Conservation (phyloP, 257 asterid species). For the Striga asiatica region DNA sequence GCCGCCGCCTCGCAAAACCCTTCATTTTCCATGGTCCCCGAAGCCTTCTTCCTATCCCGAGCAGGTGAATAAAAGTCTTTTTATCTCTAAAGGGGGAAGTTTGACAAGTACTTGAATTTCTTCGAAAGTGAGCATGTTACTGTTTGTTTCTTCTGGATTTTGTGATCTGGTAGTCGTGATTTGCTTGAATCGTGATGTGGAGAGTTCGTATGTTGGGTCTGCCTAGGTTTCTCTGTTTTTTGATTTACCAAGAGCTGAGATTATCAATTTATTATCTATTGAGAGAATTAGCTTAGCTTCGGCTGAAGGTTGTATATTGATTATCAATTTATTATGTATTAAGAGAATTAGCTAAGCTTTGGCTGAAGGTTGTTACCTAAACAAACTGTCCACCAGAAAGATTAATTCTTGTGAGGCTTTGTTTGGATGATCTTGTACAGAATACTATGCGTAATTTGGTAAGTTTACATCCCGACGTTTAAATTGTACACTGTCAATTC, state of each 20-base stretch:
- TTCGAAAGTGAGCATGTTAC: neutral
- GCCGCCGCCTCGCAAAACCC: slow-evolving; percentile 55
- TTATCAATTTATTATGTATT: neutral
- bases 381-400: too few relatives aligned
- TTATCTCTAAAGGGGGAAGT: neutral
- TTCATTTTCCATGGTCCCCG: slow-evolving; percentile 38
- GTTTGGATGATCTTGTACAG: too few relatives aligned
- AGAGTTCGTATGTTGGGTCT: neutral
- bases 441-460: too few relatives aligned
- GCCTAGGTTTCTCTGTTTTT: neutral
- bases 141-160: neutral
- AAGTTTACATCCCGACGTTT: too few relatives aligned
- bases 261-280: too few relatives aligned
- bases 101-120: neutral
- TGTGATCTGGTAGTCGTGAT: neutral
- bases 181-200: neutral
- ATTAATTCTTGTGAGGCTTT: too few relatives aligned
- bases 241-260: neutral
- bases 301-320: neutral
- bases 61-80: slow-evolving; percentile 33
- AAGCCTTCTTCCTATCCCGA: slow-evolving; percentile 44
- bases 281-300: neutral
- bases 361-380: too few relatives aligned
- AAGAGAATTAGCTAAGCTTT: neutral
- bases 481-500: too few relatives aligned